Conservation (phyloP, 2,329 filamentous ascomycete species). For the Cladorrhinum sp. region DNA sequence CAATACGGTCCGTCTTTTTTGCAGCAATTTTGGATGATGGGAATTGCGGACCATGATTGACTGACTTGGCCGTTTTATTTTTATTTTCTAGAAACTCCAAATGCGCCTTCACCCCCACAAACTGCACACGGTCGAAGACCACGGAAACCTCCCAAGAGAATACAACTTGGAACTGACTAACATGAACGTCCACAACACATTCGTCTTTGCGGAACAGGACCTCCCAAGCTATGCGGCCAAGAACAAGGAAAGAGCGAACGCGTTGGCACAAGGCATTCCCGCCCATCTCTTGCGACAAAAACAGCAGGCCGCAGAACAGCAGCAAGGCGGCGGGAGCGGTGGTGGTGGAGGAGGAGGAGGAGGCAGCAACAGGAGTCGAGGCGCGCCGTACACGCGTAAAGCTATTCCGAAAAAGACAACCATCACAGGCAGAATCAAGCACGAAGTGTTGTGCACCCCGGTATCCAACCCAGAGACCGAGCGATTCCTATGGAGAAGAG, state of each 20-base stretch:
- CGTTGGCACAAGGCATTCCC: slow-evolving; percentile 57
- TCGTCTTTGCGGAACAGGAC: slow-evolving; percentile 91
- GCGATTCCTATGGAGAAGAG: slow-evolving; percentile 55
- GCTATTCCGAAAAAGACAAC: slow-evolving; percentile 80
- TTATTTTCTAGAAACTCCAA: slow-evolving; percentile 46
- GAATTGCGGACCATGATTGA: too few relatives aligned
- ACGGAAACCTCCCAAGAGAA: slow-evolving; percentile 78
- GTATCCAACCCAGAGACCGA: slow-evolving; percentile 69
- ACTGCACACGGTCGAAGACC: slow-evolving; percentile 48
- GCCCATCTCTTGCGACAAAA: slow-evolving; percentile 50
- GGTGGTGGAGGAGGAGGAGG: slow-evolving; percentile 9
- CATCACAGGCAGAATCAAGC: slow-evolving; percentile 67
- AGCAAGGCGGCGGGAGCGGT: background rate
- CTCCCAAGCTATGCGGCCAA: slow-evolving; percentile 70
- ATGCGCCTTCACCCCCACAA: slow-evolving; percentile 64
- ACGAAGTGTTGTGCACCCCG: slow-evolving; percentile 73
- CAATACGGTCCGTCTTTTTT: slow-evolving; percentile 33
- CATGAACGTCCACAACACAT: slow-evolving; percentile 72
- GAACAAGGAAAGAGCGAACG: slow-evolving; percentile 54
- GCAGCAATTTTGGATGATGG: too few relatives aligned
- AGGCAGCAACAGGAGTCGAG: slow-evolving; percentile 37
- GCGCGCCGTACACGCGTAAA: slow-evolving; percentile 60
- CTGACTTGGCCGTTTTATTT: too few relatives aligned
- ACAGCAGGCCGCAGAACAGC: slow-evolving; percentile 31
- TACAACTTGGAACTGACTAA: slow-evolving; percentile 76